Percentiles rank a stretch among this genome's conserved stretches.
phyloP scores from a whole-genome alignment of 2,329 filamentous ascomycete genomes.

The Xylaria arbuscula region DNA sequence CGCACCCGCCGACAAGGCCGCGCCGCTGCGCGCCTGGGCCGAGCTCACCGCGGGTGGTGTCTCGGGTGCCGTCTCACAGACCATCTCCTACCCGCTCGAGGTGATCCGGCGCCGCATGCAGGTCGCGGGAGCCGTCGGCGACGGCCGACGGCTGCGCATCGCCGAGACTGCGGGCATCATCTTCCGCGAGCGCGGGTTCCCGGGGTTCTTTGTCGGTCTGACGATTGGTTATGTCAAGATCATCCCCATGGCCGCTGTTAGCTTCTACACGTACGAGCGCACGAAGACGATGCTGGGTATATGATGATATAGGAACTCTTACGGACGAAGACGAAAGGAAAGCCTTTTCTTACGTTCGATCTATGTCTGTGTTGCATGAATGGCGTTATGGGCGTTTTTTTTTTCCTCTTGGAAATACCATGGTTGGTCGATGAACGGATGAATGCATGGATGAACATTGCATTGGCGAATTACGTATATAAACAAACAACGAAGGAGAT shows the following conservation, averaged over 20 bases:
- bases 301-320: conserved; percentile 51
- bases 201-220: conserved; percentile 91
- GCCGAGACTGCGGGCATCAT: conserved; percentile 82
- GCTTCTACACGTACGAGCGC: conserved; percentile 74
- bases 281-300: conserved; percentile 74
- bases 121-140: conserved; percentile 92
- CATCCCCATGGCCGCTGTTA: conserved; percentile 83
- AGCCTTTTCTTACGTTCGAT: background rate
- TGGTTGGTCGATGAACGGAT: conserved; percentile 9
- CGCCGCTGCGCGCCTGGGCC: conserved; percentile 84
- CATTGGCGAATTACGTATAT: no score
- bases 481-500: no score
- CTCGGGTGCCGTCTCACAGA: conserved; percentile 90
- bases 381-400: background rate
- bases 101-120: conserved; percentile 95
- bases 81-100: conserved; percentile 91
- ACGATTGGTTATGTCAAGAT: conserved; percentile 97
- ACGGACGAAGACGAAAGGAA: background rate
- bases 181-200: conserved; percentile 76
- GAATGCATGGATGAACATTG: background rate
- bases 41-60: conserved; percentile 86
- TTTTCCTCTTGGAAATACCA: conserved; percentile 32
- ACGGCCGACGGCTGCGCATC: conserved; percentile 82
- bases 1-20: conserved; percentile 68
- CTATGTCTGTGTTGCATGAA: background rate